phyloP scores from a whole-genome alignment of 495 filamentous ascomycete species.

The Talaromyces nanjingensis region DNA sequence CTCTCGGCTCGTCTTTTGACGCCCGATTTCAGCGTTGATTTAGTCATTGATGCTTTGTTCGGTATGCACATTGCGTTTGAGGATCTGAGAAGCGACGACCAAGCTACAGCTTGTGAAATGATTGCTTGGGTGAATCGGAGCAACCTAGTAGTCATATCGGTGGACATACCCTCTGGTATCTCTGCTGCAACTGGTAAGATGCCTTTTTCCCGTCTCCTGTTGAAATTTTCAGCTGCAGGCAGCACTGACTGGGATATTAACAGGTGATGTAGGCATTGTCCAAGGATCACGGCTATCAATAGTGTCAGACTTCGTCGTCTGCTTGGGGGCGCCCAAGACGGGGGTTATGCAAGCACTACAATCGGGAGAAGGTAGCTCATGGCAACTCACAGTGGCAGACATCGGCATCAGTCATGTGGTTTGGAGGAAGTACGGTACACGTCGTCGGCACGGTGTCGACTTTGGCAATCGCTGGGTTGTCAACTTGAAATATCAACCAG shows the following conservation, averaged over 20 bases:
- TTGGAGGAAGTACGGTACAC: conserved; percentile 81
- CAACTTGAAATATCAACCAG: conserved; percentile 29
- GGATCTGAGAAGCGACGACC: conserved; percentile 72
- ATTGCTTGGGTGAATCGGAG: conserved; percentile 83
- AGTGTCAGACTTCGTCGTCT: conserved; percentile 67
- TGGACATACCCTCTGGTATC: conserved; percentile 83
- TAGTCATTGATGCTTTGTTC: conserved; percentile 85
- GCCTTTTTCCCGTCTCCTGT: conserved; percentile 19
- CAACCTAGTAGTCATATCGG: conserved; percentile 67
- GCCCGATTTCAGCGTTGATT: conserved; percentile 56
- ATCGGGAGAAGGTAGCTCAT: conserved; percentile 47
- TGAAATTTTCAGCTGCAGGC: neutral
- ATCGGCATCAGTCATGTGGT: conserved; percentile 74
- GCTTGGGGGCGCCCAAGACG: conserved; percentile 75
- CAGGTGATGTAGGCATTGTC: conserved; percentile 44
- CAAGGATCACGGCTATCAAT: conserved; percentile 70
- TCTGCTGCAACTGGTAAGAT: conserved; percentile 67
- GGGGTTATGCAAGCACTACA: conserved; percentile 69
- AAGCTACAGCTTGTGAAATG: conserved; percentile 72
- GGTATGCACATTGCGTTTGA: conserved; percentile 80
- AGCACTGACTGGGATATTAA: neutral
- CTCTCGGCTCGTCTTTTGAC: conserved; percentile 45
- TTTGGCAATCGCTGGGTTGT: conserved; percentile 84
- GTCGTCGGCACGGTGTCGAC: conserved; percentile 69
- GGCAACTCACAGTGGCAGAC: conserved; percentile 77